Conservation (phyloP, 176 grass and related monocot genomes). For the Juncus inflexus region DNA sequence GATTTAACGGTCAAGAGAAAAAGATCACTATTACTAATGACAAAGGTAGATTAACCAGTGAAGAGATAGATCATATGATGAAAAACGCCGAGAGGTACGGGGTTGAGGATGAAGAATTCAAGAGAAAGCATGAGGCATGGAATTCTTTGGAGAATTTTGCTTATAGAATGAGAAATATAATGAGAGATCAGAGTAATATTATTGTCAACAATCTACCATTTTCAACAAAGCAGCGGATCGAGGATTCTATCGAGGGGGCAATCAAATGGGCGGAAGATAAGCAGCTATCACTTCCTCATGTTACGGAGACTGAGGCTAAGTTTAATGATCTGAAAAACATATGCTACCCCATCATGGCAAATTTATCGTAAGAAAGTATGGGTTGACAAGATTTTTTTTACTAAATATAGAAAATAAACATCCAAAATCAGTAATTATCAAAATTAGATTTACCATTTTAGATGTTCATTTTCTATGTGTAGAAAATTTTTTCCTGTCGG, state of each 20-base stretch:
- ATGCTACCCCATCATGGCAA: slow-evolving; percentile 76
- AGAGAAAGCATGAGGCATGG: slow-evolving; percentile 57
- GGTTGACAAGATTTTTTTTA: too few species aligned
- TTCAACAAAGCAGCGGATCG: slow-evolving; percentile 66
- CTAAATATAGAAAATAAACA: too few species aligned
- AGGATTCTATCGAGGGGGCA: slow-evolving; percentile 49
- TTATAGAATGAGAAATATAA: slow-evolving; percentile 80
- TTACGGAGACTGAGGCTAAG: slow-evolving; percentile 68
- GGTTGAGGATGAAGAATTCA: slow-evolving; percentile 59
- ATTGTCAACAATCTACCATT: slow-evolving; percentile 41
- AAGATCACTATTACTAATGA: slow-evolving; percentile 94
- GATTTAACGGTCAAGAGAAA: slow-evolving; percentile 69
- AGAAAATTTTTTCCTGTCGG: too few species aligned
- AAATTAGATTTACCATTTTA: too few species aligned
- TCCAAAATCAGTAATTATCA: too few species aligned
- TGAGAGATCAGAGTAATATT: slow-evolving; percentile 42
- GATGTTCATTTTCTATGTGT: too few species aligned
- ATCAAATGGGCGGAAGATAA: slow-evolving; percentile 79
- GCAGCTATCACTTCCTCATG: slow-evolving; percentile 57
- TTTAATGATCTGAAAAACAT: slow-evolving; percentile 70
- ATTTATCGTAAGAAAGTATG: slow-evolving; percentile 26
- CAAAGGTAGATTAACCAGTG: slow-evolving; percentile 59
- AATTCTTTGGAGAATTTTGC: slow-evolving; percentile 80
- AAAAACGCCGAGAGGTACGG: slow-evolving; percentile 70
- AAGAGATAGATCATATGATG: slow-evolving; percentile 82